Evolutionary conservation across 164 flowering plant genomes (phyloP).

Genomic region (Dillenia turbinata): DNA sequence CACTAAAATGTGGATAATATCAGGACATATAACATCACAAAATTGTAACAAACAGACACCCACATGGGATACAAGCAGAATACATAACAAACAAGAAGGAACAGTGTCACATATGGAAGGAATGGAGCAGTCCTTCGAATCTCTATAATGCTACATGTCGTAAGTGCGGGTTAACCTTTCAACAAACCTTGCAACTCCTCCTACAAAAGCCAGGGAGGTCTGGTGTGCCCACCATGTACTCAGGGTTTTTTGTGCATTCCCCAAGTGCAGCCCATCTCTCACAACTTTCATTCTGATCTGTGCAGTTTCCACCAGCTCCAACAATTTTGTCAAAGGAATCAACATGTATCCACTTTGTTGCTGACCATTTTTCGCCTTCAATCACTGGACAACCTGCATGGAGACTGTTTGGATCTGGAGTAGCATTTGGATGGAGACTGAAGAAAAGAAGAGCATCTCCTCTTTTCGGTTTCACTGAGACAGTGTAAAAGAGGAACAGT

Average conservation of each 20-base stretch:
- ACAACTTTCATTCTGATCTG: slow-evolving; percentile 61
- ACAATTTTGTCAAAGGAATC: slow-evolving; percentile 65
- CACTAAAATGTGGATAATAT: no score
- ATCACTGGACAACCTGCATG: slow-evolving; percentile 94
- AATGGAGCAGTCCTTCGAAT: background rate
- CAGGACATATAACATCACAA: no score
- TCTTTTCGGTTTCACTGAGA: slow-evolving; percentile 72
- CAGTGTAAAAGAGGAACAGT: slow-evolving; percentile 5
- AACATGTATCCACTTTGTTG: slow-evolving; percentile 98
- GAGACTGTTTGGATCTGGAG: slow-evolving; percentile 68
- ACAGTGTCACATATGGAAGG: background rate
- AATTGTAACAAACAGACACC: no score
- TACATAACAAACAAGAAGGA: background rate
- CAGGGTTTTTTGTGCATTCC: slow-evolving; percentile 83
- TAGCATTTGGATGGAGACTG: slow-evolving; percentile 68
- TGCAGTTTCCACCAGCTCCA: slow-evolving; percentile 40
- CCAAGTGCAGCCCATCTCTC: slow-evolving; percentile 88
- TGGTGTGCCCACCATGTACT: slow-evolving; percentile 85
- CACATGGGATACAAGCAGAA: background rate
- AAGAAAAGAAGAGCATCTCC: slow-evolving; percentile 98
- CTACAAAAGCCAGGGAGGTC: slow-evolving; percentile 77
- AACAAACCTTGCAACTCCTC: slow-evolving; percentile 83
- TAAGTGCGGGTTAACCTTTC: slow-evolving; percentile 7
- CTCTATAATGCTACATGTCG: background rate
- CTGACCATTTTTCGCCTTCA: slow-evolving; percentile 99